A percentile compares a stretch with the other conserved stretches of the same genome.
These are phyloP conservation scores for Heterobasidion occidentale DNA, from an alignment of 1,284 basidiomycete species.

Conservation along the genomic window DNA sequence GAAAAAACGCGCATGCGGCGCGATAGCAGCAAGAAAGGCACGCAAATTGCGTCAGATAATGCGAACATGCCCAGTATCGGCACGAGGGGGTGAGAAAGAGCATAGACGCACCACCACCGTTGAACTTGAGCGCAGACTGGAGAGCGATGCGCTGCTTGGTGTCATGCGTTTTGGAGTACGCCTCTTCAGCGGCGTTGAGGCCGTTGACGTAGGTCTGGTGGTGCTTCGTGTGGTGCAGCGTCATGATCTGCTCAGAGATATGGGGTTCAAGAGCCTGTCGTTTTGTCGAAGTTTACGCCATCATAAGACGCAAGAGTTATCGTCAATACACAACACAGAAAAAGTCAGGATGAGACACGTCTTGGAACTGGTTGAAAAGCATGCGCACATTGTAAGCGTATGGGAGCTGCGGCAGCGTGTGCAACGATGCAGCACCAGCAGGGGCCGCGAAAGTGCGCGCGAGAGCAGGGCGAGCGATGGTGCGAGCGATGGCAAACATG, in stretches of 20 bases:
- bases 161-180: constrained; percentile 52
- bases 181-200: constrained; percentile 70
- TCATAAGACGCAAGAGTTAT: background rate
- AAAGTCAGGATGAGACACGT: background rate
- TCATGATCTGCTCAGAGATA: constrained; percentile 79
- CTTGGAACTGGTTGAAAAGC: background rate
- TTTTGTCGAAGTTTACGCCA: background rate
- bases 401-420: constrained; percentile 76
- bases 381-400: constrained; percentile 67
- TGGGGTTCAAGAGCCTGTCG: constrained; percentile 69
- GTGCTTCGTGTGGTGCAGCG: constrained; percentile 83
- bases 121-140: constrained; percentile 67
- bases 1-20: background rate
- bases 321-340: background rate
- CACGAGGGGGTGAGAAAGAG: background rate
- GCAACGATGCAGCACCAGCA: constrained; percentile 11
- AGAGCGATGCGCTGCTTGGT: constrained; percentile 77
- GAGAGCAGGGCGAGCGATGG: background rate
- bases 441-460: background rate
- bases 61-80: background rate
- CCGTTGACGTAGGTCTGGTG: constrained; percentile 76
- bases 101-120: constrained; percentile 45
- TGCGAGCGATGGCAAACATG: constrained; percentile 2
- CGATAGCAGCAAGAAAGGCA: too few relatives aligned
- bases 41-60: background rate